These are phyloP conservation scores for Trichosporon ovoides DNA, from an alignment of 1,284 basidiomycete genomes.

Conservation along the genomic window DNA sequence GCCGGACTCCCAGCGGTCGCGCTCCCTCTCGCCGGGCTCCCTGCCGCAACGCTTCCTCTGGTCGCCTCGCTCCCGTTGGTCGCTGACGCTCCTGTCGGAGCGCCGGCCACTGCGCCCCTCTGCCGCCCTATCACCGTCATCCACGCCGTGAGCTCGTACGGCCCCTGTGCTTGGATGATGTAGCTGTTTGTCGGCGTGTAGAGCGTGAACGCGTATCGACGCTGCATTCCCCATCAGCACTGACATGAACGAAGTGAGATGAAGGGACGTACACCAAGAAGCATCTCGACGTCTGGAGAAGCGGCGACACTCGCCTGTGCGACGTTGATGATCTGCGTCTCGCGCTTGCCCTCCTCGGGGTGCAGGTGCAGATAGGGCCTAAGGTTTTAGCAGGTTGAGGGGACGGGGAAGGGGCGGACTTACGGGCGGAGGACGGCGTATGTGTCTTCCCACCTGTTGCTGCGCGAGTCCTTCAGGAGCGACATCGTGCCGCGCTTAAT, in stretches of 20 bases:
- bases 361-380: constrained; percentile 90
- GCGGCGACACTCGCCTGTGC: constrained; percentile 76
- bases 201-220: constrained; percentile 74
- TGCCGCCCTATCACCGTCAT: constrained; percentile 49
- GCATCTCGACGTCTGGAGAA: constrained; percentile 75
- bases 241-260: too few species aligned
- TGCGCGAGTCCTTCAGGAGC: constrained; percentile 71
- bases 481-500: constrained; percentile 78
- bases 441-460: constrained; percentile 72
- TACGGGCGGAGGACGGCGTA: constrained; percentile 87
- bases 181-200: constrained; percentile 86
- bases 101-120: background rate
- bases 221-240: too few species aligned
- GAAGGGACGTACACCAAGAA: constrained; percentile 80
- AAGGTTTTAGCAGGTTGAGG: constrained; percentile 3
- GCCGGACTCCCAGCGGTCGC: too few species aligned
- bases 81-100: background rate
- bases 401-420: too few species aligned
- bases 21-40: too few species aligned
- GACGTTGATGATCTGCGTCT: constrained; percentile 77
- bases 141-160: constrained; percentile 78
- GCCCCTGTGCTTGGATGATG: constrained; percentile 69
- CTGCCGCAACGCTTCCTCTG: too few species aligned
- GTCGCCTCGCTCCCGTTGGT: too few species aligned
- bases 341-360: constrained; percentile 69